These are phyloP conservation scores for Taxillus chinensis DNA, from an alignment of 164 flowering plant genomes.

Conservation along the genomic window DNA sequence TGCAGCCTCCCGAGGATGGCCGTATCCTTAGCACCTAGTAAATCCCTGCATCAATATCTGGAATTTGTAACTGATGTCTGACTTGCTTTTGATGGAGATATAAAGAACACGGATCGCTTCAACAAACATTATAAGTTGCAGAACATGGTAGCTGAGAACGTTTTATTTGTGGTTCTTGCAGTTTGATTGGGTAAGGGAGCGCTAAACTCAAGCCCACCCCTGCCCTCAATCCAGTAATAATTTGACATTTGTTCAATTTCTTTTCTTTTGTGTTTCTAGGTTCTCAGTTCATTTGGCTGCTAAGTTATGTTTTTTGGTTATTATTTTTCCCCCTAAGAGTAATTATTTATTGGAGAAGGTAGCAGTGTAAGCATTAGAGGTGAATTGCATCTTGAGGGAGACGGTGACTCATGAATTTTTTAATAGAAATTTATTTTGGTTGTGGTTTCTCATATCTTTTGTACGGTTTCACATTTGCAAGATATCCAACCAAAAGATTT, in stretches of 20 bases:
- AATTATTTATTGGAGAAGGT: not conserved
- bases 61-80: not conserved
- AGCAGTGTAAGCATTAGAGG: not conserved
- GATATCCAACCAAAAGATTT: too few relatives aligned
- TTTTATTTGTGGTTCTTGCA: too few relatives aligned
- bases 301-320: not conserved
- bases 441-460: too few relatives aligned
- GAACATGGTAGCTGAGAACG: too few relatives aligned
- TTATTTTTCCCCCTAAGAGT: not conserved
- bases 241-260: too few relatives aligned
- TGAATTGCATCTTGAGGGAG: not conserved
- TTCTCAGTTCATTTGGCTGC: too few relatives aligned
- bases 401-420: not conserved
- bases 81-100: conserved; percentile 1
- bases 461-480: too few relatives aligned
- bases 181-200: too few relatives aligned
- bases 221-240: too few relatives aligned
- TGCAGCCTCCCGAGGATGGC: conserved; percentile 43
- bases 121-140: not conserved
- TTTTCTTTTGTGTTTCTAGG: too few relatives aligned
- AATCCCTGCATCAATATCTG: not conserved
- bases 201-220: too few relatives aligned
- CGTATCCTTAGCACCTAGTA: conserved; percentile 16
- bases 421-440: not conserved
- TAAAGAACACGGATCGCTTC: not conserved